Conservation (phyloP, 2,329 filamentous ascomycete genomes). For the Diaporthe ilicicola region DNA sequence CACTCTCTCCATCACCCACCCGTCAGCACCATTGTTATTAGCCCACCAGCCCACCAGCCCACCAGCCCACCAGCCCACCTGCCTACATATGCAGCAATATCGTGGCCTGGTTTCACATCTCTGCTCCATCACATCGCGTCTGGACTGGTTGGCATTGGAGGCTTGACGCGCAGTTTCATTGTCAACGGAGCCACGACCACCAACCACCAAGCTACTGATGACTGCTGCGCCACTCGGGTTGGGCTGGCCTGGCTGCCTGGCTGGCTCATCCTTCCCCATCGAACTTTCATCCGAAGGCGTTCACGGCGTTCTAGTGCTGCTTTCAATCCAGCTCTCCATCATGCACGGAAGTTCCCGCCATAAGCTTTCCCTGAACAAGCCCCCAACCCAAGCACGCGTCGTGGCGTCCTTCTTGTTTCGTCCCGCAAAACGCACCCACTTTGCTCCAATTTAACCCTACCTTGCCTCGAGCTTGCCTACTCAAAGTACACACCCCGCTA, state of each 20-base stretch:
- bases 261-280: background rate
- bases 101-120: slow-evolving; percentile 20
- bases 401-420: background rate
- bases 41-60: too few species aligned
- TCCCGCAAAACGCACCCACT: background rate
- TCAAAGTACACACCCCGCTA: too few species aligned
- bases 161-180: slow-evolving; percentile 8
- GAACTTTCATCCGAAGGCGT: background rate
- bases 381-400: background rate
- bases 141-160: background rate
- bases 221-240: slow-evolving; percentile 11
- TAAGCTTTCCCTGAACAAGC: background rate
- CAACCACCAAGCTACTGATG: background rate
- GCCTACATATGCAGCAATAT: slow-evolving; percentile 7
- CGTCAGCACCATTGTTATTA: background rate
- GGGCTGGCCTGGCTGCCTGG: background rate
- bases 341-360: slow-evolving; percentile 7
- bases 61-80: too few species aligned
- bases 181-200: background rate
- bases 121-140: slow-evolving; percentile 1
- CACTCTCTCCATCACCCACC: background rate
- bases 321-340: background rate
- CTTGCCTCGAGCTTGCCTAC: too few species aligned
- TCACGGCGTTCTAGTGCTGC: background rate
- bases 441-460: too few species aligned